Evolutionary conservation across 2,329 filamentous ascomycete species (phyloP).

Genomic region (Aureobasidium melanogenum): DNA sequence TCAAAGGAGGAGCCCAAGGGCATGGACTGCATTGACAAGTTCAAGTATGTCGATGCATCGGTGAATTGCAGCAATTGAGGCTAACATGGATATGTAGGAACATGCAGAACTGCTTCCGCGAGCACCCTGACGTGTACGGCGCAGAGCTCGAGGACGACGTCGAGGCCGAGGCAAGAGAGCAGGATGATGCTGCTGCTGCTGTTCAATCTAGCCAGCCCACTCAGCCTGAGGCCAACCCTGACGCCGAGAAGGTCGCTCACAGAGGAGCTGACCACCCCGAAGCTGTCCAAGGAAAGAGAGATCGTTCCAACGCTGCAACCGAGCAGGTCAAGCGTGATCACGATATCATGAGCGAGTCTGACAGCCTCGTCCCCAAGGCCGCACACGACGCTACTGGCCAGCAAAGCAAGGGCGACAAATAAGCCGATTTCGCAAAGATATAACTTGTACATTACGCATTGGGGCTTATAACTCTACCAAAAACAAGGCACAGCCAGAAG

Average conservation of each 20-base stretch:
- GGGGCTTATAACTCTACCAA: slow-evolving; percentile 2
- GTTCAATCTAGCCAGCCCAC: slow-evolving; percentile 5
- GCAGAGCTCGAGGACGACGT: slow-evolving; percentile 69
- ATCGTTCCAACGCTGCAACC: slow-evolving; percentile 22
- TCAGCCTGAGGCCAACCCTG: slow-evolving; percentile 6
- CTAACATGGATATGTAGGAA: slow-evolving; percentile 44
- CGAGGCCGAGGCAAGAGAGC: slow-evolving; percentile 12
- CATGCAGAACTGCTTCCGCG: slow-evolving; percentile 96
- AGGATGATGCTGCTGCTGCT: not conserved
- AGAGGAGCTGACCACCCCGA: slow-evolving; percentile 14
- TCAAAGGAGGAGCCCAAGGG: slow-evolving; percentile 93
- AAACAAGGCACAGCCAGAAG: not conserved
- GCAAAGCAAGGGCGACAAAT: slow-evolving; percentile 9
- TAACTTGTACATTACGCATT: slow-evolving; percentile 5
- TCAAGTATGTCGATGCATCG: slow-evolving; percentile 60
- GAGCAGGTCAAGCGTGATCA: slow-evolving; percentile 26
- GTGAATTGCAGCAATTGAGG: slow-evolving; percentile 24
- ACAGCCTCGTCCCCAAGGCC: slow-evolving; percentile 41
- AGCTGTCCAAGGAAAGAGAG: slow-evolving; percentile 18
- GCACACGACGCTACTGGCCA: slow-evolving; percentile 32
- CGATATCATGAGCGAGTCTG: slow-evolving; percentile 30
- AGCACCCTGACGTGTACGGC: slow-evolving; percentile 88
- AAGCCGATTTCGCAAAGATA: not conserved
- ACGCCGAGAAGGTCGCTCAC: slow-evolving; percentile 18
- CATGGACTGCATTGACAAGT: slow-evolving; percentile 95